Evolutionary conservation across 306 rosid genomes (phyloP), one percentile per base, ranked within the genome.

Genomic region (Coriaria nepalensis): DNA sequence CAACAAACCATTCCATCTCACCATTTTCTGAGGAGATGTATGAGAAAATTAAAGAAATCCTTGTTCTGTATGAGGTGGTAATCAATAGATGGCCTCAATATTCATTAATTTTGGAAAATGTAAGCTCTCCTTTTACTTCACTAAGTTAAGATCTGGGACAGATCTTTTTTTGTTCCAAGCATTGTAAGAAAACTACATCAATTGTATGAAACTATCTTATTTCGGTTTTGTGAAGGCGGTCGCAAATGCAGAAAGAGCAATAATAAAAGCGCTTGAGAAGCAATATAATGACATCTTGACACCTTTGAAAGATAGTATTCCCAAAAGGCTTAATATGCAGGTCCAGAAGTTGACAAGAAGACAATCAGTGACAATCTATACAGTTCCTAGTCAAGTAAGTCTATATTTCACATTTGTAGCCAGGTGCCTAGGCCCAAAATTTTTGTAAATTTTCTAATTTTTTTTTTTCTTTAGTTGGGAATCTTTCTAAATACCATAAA

Each of bases 321-420:
- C 78, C 6, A 81, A 84, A 82, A 81, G 86, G 67, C 79, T 90
- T 60, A 88, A 84, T 67, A 68, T 81, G 82, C 97, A 90, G 65
- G 95, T 90, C 49, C 97, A 90, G 72, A 90, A 84, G 77, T 78
- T 90, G 52, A 92, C 97, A 75, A 84, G 97, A 75, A 77, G 97
- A 62, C 97, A 90, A 64, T 77, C 97, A 57, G 35, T 67, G 66
- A 14, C 79, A 20, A 81, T 69, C 37, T 84, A 73, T 48, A 43
- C 67, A 40, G 81, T 79, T 62, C 97, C 97, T 56, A 73, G 69
- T 70, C 97, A 90, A 62, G 97, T 81, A 61, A 70, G 79, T 65
- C n/a, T n/a, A n/a, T n/a, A n/a, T n/a, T n/a, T 51, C 7, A 7
- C 40, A 49, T 13, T 20, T 47, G 40, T 9, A 45, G 59, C 39